Evolutionary conservation across 495 filamentous ascomycete genomes (phyloP).

Genomic region (Penicillium antarcticum): DNA sequence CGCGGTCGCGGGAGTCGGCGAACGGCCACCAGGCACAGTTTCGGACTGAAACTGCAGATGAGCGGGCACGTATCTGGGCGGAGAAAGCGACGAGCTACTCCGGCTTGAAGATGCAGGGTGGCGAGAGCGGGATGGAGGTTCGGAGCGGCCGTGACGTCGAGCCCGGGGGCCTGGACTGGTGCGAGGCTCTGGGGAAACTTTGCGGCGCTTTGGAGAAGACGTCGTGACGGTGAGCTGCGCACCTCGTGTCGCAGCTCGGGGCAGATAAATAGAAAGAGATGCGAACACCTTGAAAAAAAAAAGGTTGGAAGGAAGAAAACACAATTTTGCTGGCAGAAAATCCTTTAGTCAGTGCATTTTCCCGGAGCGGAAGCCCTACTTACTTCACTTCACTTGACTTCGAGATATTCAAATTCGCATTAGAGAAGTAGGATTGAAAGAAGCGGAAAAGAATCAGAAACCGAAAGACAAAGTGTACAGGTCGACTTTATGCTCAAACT

Average conservation of each 20-base stretch:
- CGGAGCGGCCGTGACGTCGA: conserved; percentile 40
- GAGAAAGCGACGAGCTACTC: conserved; percentile 34
- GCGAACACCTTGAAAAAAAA: conserved; percentile 1
- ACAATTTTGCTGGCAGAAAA: conserved; percentile 23
- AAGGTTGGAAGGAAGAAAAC: conserved; percentile 10
- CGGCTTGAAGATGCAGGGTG: conserved; percentile 31
- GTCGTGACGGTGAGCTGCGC: conserved; percentile 79
- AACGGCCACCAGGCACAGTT: conserved; percentile 38
- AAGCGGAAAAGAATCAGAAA: background rate
- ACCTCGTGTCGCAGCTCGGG: conserved; percentile 47
- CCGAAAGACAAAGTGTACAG: background rate
- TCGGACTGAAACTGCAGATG: conserved; percentile 55
- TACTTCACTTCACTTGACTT: background rate
- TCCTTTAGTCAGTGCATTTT: conserved; percentile 13
- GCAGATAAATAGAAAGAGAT: conserved; percentile 15
- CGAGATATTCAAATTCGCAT: no score
- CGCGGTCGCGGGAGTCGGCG: conserved; percentile 56
- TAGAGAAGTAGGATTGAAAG: background rate
- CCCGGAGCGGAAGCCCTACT: conserved; percentile 9
- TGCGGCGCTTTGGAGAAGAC: conserved; percentile 90
- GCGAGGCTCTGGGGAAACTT: conserved; percentile 59
- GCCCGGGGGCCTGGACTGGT: conserved; percentile 36
- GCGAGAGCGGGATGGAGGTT: conserved; percentile 23
- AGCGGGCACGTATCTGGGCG: conserved; percentile 55
- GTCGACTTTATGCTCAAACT: no score